Percentiles rank a stretch among this genome's conserved stretches.
Evolutionary conservation across 2,329 filamentous ascomycete species (phyloP).

Genomic region (Fusarium tricinctum): DNA sequence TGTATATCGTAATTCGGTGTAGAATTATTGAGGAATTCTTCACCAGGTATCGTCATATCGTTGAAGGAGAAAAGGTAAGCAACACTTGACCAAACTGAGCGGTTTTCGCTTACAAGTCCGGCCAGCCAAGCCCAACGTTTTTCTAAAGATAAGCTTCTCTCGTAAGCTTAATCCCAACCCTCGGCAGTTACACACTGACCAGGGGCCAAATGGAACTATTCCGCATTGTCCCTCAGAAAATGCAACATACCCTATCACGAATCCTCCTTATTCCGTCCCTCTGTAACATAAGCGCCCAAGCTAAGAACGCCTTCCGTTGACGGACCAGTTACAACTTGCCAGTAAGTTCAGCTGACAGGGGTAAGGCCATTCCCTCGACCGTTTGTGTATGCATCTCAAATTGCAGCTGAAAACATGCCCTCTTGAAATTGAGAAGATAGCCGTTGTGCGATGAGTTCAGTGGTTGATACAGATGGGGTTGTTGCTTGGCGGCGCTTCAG

Average conservation of each 20-base stretch:
- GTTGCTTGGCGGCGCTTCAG: constrained; percentile 18
- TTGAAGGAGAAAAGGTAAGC: no score
- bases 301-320: constrained; percentile 21
- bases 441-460: neutral
- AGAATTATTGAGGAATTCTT: no score
- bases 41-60: no score
- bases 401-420: constrained; percentile 8
- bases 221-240: neutral
- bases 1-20: no score
- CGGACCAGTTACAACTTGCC: constrained; percentile 18
- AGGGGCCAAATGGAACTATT: neutral
- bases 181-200: constrained; percentile 9
- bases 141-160: constrained; percentile 22
- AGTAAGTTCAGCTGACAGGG: constrained; percentile 39
- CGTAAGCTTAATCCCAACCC: constrained; percentile 20
- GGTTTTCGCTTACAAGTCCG: neutral
- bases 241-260: neutral
- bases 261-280: neutral
- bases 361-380: neutral
- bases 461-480: neutral
- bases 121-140: neutral
- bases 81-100: neutral
- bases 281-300: constrained; percentile 23
- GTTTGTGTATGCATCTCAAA: constrained; percentile 9
- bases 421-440: constrained; percentile 1